These are phyloP conservation scores for Acanthamoeba divionensis DNA, from an alignment of 208 protist genomes.

Conservation along the genomic window DNA sequence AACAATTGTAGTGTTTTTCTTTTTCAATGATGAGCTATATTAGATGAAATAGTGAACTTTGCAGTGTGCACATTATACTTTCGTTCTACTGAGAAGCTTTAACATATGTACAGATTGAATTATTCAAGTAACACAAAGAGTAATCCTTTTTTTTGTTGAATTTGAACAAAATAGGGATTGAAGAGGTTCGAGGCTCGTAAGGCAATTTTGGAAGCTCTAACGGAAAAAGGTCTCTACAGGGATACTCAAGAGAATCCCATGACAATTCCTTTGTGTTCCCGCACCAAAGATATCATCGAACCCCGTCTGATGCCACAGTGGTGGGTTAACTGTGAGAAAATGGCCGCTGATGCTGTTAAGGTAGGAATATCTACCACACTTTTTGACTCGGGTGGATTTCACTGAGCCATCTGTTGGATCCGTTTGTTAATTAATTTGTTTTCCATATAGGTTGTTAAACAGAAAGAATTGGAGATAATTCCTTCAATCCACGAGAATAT, in stretches of 20 bases:
- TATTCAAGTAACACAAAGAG: not conserved
- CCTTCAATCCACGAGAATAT: slow-evolving; percentile 57
- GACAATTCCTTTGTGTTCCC: slow-evolving; percentile 74
- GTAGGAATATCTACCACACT: not conserved
- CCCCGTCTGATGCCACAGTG: slow-evolving; percentile 97
- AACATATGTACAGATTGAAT: not conserved
- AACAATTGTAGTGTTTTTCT: not conserved
- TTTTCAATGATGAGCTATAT: not conserved
- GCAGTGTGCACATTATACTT: too few relatives aligned
- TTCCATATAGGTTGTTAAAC: slow-evolving; percentile 7
- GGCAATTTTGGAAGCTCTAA: slow-evolving; percentile 89
- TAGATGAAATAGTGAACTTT: slow-evolving; percentile 72
- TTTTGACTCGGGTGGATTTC: not conserved
- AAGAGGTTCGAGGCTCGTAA: slow-evolving; percentile 94
- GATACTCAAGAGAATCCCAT: slow-evolving; percentile 72
- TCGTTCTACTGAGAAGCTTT: not conserved
- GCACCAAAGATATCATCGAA: slow-evolving; percentile 77
- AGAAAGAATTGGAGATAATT: slow-evolving; percentile 66
- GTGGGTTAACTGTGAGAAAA: slow-evolving; percentile 93
- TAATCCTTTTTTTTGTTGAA: not conserved
- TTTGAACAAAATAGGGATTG: slow-evolving; percentile 90
- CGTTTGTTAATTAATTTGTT: not conserved
- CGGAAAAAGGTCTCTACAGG: slow-evolving; percentile 76
- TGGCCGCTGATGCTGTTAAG: slow-evolving; percentile 64
- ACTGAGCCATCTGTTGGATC: not conserved